A percentile compares a stretch with the other conserved stretches of the same genome.
phyloP scores from a whole-genome alignment of 768 basidiomycete species.

The Lactarius sp. region DNA sequence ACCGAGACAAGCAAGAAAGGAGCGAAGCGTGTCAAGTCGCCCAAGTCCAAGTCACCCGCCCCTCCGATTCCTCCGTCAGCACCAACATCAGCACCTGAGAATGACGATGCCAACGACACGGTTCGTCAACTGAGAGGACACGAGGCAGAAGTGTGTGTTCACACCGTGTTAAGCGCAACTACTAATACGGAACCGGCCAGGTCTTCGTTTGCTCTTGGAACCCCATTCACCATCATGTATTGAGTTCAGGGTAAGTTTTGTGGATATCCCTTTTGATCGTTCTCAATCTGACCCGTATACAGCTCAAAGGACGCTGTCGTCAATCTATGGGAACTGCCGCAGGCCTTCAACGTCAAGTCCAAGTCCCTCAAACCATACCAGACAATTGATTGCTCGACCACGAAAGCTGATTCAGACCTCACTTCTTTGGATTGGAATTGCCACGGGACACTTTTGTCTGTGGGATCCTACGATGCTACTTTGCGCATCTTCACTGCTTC shows the following conservation, averaged over 20 bases:
- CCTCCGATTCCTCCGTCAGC: neutral
- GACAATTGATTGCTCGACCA: constrained; percentile 47
- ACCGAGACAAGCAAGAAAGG: constrained; percentile 10
- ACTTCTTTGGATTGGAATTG: constrained; percentile 75
- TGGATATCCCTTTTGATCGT: neutral
- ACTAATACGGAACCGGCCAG: constrained; percentile 34
- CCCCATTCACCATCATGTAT: constrained; percentile 50
- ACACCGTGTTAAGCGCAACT: neutral
- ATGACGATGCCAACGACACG: constrained; percentile 6
- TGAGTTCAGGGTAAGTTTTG: constrained; percentile 65
- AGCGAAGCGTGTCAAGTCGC: constrained; percentile 15
- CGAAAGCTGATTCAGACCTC: constrained; percentile 52
- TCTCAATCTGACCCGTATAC: neutral
- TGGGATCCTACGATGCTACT: constrained; percentile 71
- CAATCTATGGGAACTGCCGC: constrained; percentile 65
- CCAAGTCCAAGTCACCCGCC: constrained; percentile 20
- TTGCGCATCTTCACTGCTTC: constrained; percentile 60
- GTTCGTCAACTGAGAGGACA: constrained; percentile 41
- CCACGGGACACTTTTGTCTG: constrained; percentile 67
- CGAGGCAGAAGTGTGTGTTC: constrained; percentile 31
- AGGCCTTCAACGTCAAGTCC: constrained; percentile 30
- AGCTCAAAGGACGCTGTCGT: constrained; percentile 77
- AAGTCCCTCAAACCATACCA: constrained; percentile 33
- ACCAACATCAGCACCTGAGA: neutral
- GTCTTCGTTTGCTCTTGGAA: constrained; percentile 83